phyloP scores from a whole-genome alignment of 495 filamentous ascomycete genomes.

The Neurospora sp. region DNA sequence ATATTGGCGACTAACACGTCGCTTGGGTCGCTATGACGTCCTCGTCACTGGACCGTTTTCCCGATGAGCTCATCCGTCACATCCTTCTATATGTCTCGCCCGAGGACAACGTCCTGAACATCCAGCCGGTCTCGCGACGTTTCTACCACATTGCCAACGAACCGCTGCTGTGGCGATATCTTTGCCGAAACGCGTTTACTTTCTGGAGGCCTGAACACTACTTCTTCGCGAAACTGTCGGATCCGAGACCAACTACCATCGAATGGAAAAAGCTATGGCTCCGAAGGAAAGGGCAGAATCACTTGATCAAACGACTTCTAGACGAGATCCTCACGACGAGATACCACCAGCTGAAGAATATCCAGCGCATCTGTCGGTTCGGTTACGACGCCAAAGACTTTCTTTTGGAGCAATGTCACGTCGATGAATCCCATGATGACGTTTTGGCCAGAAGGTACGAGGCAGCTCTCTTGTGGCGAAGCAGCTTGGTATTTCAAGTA shows the following conservation, averaged over 20 bases:
- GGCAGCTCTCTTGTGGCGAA: not conserved
- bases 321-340: slow-evolving; percentile 62
- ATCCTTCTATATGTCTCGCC: slow-evolving; percentile 55
- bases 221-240: slow-evolving; percentile 44
- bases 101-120: slow-evolving; percentile 30
- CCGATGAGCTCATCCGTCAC: slow-evolving; percentile 65
- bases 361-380: slow-evolving; percentile 53
- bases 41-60: slow-evolving; percentile 36
- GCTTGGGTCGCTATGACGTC: not conserved
- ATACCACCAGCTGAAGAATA: slow-evolving; percentile 55
- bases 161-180: slow-evolving; percentile 66
- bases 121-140: slow-evolving; percentile 53
- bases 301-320: slow-evolving; percentile 44
- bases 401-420: slow-evolving; percentile 53
- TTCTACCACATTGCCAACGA: slow-evolving; percentile 57
- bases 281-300: slow-evolving; percentile 44
- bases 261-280: slow-evolving; percentile 73
- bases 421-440: slow-evolving; percentile 55
- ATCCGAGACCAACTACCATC: slow-evolving; percentile 38
- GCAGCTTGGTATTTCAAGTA: not conserved
- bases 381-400: slow-evolving; percentile 88
- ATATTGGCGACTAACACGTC: not conserved
- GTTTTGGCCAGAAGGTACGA: slow-evolving; percentile 68
- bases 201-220: slow-evolving; percentile 66
- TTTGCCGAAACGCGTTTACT: slow-evolving; percentile 55